These are phyloP conservation scores for Durio zibethinus DNA, from an alignment of 345 rosid species.

Conservation along the genomic window DNA sequence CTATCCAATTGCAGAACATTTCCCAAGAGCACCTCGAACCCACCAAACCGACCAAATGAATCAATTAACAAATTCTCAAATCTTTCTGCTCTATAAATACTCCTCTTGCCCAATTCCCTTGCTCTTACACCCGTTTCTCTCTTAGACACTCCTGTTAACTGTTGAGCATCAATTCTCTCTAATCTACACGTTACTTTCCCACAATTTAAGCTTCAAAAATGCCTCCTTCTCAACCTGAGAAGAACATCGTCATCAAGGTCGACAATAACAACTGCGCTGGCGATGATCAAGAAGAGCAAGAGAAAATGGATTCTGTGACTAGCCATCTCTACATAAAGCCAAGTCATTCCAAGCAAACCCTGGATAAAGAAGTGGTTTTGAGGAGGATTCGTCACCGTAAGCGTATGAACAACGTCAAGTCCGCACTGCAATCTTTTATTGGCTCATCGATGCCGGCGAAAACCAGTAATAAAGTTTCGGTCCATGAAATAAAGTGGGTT, in stretches of 20 bases:
- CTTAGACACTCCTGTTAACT: not conserved
- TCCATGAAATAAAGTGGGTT: slow-evolving; percentile 7
- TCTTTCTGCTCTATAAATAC: slow-evolving; percentile 5
- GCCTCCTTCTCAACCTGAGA: slow-evolving; percentile 1
- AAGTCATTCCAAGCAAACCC: not conserved
- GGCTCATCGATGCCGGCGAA: slow-evolving; percentile 1
- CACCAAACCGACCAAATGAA: slow-evolving; percentile 11
- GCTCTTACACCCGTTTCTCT: not conserved
- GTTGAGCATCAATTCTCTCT: not conserved
- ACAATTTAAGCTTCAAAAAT: not conserved
- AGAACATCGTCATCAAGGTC: not conserved
- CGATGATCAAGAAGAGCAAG: slow-evolving; percentile 11
- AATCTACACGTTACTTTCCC: not conserved
- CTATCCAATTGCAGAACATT: not conserved
- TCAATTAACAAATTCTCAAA: not conserved
- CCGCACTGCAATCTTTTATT: slow-evolving; percentile 4
- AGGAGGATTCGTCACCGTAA: slow-evolving; percentile 19
- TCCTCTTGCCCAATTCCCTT: not conserved
- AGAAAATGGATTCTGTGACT: not conserved
- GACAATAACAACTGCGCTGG: not conserved
- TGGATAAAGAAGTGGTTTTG: slow-evolving; percentile 18
- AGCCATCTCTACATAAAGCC: slow-evolving; percentile 16
- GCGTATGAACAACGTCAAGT: slow-evolving; percentile 14
- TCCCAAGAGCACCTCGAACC: slow-evolving; percentile 2
- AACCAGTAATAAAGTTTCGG: not conserved